Evolutionary conservation across 192 early-diverging fungal genomes (phyloP).

Genomic region (Backusella tarrabulga): DNA sequence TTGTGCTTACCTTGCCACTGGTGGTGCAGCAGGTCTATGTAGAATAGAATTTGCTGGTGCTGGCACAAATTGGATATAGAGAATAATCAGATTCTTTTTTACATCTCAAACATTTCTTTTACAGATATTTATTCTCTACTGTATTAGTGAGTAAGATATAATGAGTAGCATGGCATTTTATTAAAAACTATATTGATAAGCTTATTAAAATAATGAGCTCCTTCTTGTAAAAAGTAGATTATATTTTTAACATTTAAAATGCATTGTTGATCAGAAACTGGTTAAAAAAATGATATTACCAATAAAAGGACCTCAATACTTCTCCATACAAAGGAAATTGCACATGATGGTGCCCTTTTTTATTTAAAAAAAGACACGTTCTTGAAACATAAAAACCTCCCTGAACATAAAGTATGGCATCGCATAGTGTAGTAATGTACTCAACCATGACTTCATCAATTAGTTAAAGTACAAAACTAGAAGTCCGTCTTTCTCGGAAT

Average conservation of each 20-base stretch:
- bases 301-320: too few relatives aligned
- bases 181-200: neutral
- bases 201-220: neutral
- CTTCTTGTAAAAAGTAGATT: neutral
- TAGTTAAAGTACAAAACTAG: too few relatives aligned
- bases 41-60: constrained; percentile 28
- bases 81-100: neutral
- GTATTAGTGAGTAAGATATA: neutral
- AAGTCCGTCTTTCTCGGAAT: too few relatives aligned
- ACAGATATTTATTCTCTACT: neutral
- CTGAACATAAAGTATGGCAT: too few relatives aligned
- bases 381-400: too few relatives aligned
- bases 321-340: too few relatives aligned
- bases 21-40: constrained; percentile 27
- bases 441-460: too few relatives aligned
- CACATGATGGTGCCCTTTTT: too few relatives aligned
- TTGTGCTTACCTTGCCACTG: constrained; percentile 23
- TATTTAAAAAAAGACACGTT: too few relatives aligned
- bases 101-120: too few relatives aligned
- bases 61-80: constrained; percentile 19
- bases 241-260: neutral
- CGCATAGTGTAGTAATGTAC: too few relatives aligned
- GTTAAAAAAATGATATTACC: too few relatives aligned
- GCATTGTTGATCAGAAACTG: neutral
- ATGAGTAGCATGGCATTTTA: neutral